Evolutionary conservation across 495 filamentous ascomycete species (phyloP).

Genomic region (Neurospora hispaniola): DNA sequence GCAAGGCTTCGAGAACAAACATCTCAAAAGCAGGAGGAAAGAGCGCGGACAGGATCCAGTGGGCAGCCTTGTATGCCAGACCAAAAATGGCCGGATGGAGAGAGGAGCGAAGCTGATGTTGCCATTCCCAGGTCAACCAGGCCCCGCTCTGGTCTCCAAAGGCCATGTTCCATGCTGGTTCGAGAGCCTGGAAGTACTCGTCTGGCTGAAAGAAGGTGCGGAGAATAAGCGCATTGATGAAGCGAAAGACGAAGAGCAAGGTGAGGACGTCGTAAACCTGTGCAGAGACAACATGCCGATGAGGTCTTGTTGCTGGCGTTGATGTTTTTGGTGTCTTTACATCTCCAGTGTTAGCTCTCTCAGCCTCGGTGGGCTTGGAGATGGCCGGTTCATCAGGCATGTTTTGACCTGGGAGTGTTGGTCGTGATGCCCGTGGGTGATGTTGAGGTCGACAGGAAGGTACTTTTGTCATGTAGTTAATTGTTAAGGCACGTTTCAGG

Average conservation of each 20-base stretch:
- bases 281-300: slow-evolving; percentile 20
- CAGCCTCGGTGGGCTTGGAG: not conserved
- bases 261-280: slow-evolving; percentile 41
- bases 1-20: slow-evolving; percentile 57
- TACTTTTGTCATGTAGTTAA: not conserved
- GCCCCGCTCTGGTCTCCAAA: slow-evolving; percentile 71
- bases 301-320: slow-evolving; percentile 1
- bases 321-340: not conserved
- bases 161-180: slow-evolving; percentile 85
- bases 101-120: slow-evolving; percentile 80
- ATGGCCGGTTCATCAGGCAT: not conserved
- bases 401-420: not conserved
- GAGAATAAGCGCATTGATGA: slow-evolving; percentile 73
- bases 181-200: slow-evolving; percentile 93
- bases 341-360: not conserved
- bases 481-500: not conserved
- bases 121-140: slow-evolving; percentile 99
- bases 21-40: slow-evolving; percentile 33
- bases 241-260: slow-evolving; percentile 63
- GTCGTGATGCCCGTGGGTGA: not conserved
- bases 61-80: slow-evolving; percentile 53
- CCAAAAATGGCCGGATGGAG: slow-evolving; percentile 82
- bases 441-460: not conserved
- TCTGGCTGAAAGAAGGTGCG: slow-evolving; percentile 99
- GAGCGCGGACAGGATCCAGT: slow-evolving; percentile 40